These are phyloP conservation scores for Trypanosoma mega DNA, from an alignment of 208 protist genomes.

Conservation along the genomic window DNA sequence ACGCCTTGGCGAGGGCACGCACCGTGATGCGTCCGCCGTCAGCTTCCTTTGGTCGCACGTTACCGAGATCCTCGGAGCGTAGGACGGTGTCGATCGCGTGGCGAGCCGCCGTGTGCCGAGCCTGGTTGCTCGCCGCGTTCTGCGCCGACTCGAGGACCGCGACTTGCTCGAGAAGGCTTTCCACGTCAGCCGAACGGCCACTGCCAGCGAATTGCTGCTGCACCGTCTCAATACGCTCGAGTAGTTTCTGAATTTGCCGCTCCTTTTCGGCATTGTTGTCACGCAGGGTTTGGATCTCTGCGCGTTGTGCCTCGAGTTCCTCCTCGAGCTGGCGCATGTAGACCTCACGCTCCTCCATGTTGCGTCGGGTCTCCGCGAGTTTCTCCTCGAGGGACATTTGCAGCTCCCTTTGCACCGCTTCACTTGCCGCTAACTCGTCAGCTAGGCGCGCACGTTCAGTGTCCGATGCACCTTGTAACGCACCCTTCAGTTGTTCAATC, in stretches of 20 bases:
- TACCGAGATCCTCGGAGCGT: conserved; percentile 11
- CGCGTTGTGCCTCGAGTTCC: conserved; percentile 44
- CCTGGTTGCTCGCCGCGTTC: conserved; percentile 14
- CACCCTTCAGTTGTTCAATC: conserved; percentile 49
- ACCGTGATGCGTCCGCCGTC: conserved; percentile 8
- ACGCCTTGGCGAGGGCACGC: conserved; percentile 17
- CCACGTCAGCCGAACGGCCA: conserved; percentile 30
- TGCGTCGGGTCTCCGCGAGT: conserved; percentile 48
- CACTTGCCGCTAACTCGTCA: conserved; percentile 66
- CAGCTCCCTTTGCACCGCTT: conserved; percentile 69
- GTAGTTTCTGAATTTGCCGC: conserved; percentile 50
- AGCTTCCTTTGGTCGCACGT: conserved; percentile 7
- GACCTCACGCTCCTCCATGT: conserved; percentile 71
- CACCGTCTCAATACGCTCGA: conserved; percentile 45
- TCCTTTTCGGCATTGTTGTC: conserved; percentile 69
- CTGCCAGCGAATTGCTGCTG: conserved; percentile 4
- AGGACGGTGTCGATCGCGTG: conserved; percentile 15
- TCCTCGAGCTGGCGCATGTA: conserved; percentile 67
- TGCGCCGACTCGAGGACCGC: conserved; percentile 64
- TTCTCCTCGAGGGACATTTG: conserved; percentile 71
- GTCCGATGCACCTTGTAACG: conserved; percentile 52
- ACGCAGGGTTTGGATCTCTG: conserved; percentile 56
- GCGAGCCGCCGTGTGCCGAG: neutral
- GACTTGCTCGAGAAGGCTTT: conserved; percentile 57
- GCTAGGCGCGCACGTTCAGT: conserved; percentile 45